phyloP scores from a whole-genome alignment of 2,329 filamentous ascomycete species.

The Aspergillus carbonarius region DNA sequence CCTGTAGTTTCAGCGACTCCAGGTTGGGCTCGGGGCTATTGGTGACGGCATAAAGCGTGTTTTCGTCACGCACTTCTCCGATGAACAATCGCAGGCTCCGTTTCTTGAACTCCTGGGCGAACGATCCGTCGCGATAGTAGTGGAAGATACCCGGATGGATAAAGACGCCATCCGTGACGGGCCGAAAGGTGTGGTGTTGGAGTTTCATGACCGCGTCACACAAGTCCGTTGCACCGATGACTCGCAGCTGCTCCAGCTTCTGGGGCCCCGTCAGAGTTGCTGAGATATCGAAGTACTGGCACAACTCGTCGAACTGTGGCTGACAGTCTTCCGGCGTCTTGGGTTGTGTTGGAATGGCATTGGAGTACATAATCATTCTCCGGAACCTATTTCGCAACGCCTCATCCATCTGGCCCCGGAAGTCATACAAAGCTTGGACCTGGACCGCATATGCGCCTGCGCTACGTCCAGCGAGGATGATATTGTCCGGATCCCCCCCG shows the following conservation, averaged over 20 bases:
- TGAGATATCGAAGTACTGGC: constrained; percentile 34
- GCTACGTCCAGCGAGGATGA: constrained; percentile 47
- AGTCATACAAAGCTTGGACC: constrained; percentile 41
- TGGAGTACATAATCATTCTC: constrained; percentile 47
- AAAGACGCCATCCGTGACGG: constrained; percentile 46
- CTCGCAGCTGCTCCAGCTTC: constrained; percentile 37
- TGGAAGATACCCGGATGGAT: constrained; percentile 40
- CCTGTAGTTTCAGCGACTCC: constrained; percentile 38
- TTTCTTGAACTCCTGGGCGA: constrained; percentile 40
- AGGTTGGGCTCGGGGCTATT: constrained; percentile 36
- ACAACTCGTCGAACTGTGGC: constrained; percentile 47
- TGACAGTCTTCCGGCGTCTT: constrained; percentile 40
- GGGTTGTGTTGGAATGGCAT: constrained; percentile 48
- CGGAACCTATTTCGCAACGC: constrained; percentile 36
- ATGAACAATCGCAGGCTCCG: constrained; percentile 41
- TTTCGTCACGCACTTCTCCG: constrained; percentile 47
- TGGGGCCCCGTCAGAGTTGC: constrained; percentile 18
- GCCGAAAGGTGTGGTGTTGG: constrained; percentile 49
- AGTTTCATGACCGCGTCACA: constrained; percentile 38
- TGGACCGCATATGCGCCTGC: constrained; percentile 45
- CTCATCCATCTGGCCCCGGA: constrained; percentile 22
- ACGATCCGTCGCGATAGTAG: constrained; percentile 38
- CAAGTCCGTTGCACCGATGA: constrained; percentile 33
- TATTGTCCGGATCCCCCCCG: constrained; percentile 47
- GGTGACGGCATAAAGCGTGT: constrained; percentile 46